Base-by-base conservation (phyloP, 306 rosid species). In the Geum urbanum region DNA sequence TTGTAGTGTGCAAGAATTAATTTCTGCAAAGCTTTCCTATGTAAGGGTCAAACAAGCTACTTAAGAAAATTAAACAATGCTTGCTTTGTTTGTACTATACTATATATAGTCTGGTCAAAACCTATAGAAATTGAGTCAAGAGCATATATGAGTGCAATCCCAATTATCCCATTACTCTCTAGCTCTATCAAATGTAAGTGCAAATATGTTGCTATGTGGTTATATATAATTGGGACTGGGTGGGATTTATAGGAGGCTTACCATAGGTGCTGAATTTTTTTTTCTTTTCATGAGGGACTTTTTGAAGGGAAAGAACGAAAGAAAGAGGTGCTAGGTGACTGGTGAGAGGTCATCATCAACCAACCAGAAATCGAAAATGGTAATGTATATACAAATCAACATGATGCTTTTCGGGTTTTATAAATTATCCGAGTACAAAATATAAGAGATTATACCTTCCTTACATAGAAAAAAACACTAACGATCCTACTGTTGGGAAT, bases 281-380 rank as follows among this genome's bases (percentile, higher is more conserved):
- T 5, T 70, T 7, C 6, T 18, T 6, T 7, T 40, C 75, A 27
- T 71, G 68, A 67, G 60, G 41, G 63, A 40, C 7, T 24, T 61
- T 52, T 50, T 70, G 32, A 74, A 48, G 55, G 76, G 68, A 53
- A 71, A 71, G 58, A 53, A 71, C 67, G 58, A 73, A 65, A 64
- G 66, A 69, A 54, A 70, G 72, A 74, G 72, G 79, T 81, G 77
- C 81, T 83, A 79, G 90, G 88, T 86, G 92, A 27, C 32, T 27
- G 32, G 32, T 27, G 37, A 78, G 88, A 52, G 82, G 92, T 86
- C 96, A 86, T 81, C 90, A 80, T 74, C 75, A 80, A 86, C 86
- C 79, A 83, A 77, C 83, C 72, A 83, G 74, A 74, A 51, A 77
- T 82, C 76, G n/a, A 81, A 81, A 80, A 67, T 67, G 75, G 82